Evolutionary conservation across 768 basidiomycete genomes (phyloP).

Genomic region (Lactarius trivialis): DNA sequence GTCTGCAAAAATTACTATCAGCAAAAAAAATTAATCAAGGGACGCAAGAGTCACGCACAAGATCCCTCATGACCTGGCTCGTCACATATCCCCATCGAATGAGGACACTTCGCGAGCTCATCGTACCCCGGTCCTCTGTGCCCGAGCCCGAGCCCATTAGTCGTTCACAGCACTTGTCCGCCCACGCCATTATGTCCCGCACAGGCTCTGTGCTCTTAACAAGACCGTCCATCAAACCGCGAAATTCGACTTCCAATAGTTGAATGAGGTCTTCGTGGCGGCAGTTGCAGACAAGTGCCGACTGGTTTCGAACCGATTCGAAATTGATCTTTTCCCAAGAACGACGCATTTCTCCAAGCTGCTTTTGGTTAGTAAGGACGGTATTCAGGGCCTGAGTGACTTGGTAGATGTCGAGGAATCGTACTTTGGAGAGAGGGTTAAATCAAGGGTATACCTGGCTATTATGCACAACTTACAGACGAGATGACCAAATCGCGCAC

Average conservation of each 20-base stretch:
- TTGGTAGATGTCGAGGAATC: constrained; percentile 88
- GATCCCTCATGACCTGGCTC: constrained; percentile 86
- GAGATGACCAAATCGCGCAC: constrained; percentile 85
- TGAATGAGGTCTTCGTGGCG: constrained; percentile 85
- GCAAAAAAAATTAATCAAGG: neutral
- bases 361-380: constrained; percentile 83
- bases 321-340: constrained; percentile 89
- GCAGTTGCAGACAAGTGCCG: constrained; percentile 89
- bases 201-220: constrained; percentile 73
- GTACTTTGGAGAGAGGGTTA: constrained; percentile 44
- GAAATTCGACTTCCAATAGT: constrained; percentile 79
- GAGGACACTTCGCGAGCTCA: constrained; percentile 82
- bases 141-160: constrained; percentile 65
- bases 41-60: constrained; percentile 43
- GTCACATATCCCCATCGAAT: constrained; percentile 93
- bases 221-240: constrained; percentile 64
- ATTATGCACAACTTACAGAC: constrained; percentile 53
- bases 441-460: constrained; percentile 10
- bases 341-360: constrained; percentile 76
- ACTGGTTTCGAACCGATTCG: constrained; percentile 86
- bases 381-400: constrained; percentile 84
- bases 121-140: constrained; percentile 68
- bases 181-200: constrained; percentile 84
- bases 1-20: constrained; percentile 43
- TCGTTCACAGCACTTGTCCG: constrained; percentile 82